Evolutionary conservation across 805 yeast genomes (phyloP).

Genomic region (Ogataea angusta): DNA sequence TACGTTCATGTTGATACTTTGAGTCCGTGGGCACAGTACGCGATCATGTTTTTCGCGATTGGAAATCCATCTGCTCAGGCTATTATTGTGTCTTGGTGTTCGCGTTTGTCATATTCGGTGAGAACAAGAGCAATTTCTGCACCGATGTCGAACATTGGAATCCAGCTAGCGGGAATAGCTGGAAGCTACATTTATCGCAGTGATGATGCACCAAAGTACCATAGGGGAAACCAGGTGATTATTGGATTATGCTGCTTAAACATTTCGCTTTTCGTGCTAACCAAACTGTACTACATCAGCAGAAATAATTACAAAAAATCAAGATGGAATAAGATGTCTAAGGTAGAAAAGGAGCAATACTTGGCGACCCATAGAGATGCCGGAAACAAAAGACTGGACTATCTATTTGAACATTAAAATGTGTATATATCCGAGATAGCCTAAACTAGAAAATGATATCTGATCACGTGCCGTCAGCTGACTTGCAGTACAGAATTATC

Average conservation of each 20-base stretch:
- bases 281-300: constrained; percentile 46
- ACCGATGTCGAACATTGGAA: constrained; percentile 55
- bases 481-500: neutral
- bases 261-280: constrained; percentile 26
- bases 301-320: constrained; percentile 42
- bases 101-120: constrained; percentile 58
- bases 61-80: constrained; percentile 46
- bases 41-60: constrained; percentile 21
- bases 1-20: constrained; percentile 6
- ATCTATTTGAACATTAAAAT: constrained; percentile 15
- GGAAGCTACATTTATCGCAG: constrained; percentile 50
- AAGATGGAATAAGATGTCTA: constrained; percentile 49
- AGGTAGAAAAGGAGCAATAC: constrained; percentile 47
- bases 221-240: constrained; percentile 46
- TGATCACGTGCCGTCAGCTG: neutral
- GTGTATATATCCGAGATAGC: no score
- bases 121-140: constrained; percentile 56
- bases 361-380: constrained; percentile 33
- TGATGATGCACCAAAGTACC: constrained; percentile 55
- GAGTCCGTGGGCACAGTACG: constrained; percentile 15
- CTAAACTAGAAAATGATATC: neutral
- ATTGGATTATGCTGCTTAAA: constrained; percentile 35
- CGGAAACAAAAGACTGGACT: constrained; percentile 56
- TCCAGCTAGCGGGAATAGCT: constrained; percentile 49
- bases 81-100: constrained; percentile 53